Base-by-base conservation (phyloP, 768 basidiomycete genomes). In the Phlebiopsis flavidoalba region DNA sequence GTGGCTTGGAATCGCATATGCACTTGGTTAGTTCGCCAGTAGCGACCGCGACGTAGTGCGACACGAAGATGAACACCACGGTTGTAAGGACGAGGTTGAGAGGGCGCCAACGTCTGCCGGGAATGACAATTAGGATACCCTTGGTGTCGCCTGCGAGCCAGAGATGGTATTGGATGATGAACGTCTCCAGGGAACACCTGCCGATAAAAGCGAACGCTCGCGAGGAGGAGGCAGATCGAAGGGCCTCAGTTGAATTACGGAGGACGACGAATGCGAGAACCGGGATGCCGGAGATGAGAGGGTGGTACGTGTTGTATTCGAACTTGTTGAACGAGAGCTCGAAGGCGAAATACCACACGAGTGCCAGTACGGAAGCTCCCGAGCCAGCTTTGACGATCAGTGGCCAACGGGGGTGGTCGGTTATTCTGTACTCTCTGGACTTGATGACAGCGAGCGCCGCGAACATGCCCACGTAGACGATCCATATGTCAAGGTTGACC, bases 401-500 rank as follows among this genome's bases (percentile, higher is more conserved):
- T 4, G 83, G 78, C 88, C 91, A 95, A 61, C 77, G 76, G 14
- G 80, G 79, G 66, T 87, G 80, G 56, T 93, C 90, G 15, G 83
- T 80, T n/a, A 93, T 69, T 33, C 83, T 82, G 65, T 80, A 71
- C 63, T 94, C 90, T 26, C 88, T 87, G 61, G 86, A 74, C 74
- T 92, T 95, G 77, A 89, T 85, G 70, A 80, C 81, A 3, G 79
- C 81, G 58, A 93, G 74, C 1, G 94, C 86, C 22, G 84, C 74
- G 65, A 95, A 74, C 91, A 95, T 93, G 49, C 94, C 94, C 40
- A 81, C 78, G 75, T 93, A 95, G 17, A 92, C 91, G 66, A 95
- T 89, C 81, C 87, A 95, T 53, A 93, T 78, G 75, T 97, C 94
- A 61, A 96, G 85, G 19, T 83, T 87, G 67, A 93, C 88, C 45